phyloP scores from a whole-genome alignment of 768 basidiomycete species.

The Kwoniella dejecticola region DNA sequence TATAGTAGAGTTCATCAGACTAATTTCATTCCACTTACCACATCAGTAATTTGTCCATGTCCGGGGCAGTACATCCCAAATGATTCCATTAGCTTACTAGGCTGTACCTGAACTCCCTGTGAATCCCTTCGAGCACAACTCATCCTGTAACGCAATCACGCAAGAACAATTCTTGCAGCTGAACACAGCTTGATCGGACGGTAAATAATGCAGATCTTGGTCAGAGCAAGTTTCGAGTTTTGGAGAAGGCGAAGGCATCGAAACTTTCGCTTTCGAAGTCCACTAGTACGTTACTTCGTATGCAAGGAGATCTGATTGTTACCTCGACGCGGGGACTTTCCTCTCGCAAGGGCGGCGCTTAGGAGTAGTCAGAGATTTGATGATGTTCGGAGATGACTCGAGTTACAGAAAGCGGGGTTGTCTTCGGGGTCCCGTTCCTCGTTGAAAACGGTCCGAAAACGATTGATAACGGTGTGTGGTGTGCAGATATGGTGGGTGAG shows the following conservation, averaged over 20 bases:
- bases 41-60: too few relatives aligned
- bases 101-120: slow-evolving; percentile 50
- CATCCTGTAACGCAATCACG: slow-evolving; percentile 50
- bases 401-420: slow-evolving; percentile 1
- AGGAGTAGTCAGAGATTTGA: neutral
- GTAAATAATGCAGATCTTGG: slow-evolving; percentile 35
- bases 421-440: slow-evolving; percentile 3
- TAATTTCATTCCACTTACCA: slow-evolving; percentile 5
- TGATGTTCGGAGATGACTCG: neutral
- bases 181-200: slow-evolving; percentile 40
- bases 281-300: too few relatives aligned
- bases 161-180: slow-evolving; percentile 40
- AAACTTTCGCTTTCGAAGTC: too few relatives aligned
- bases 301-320: too few relatives aligned
- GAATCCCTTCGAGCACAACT: slow-evolving; percentile 55
- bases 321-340: too few relatives aligned
- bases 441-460: neutral
- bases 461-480: neutral
- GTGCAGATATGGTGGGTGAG: neutral
- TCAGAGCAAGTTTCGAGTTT: neutral
- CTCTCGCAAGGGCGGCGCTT: too few relatives aligned
- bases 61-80: too few relatives aligned
- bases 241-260: too few relatives aligned
- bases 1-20: slow-evolving; percentile 54
- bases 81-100: slow-evolving; percentile 51